A percentile compares a stretch with the other conserved stretches of the same genome.
Conservation (phyloP, 495 filamentous ascomycete species). For the Penicillium malachiteum region DNA sequence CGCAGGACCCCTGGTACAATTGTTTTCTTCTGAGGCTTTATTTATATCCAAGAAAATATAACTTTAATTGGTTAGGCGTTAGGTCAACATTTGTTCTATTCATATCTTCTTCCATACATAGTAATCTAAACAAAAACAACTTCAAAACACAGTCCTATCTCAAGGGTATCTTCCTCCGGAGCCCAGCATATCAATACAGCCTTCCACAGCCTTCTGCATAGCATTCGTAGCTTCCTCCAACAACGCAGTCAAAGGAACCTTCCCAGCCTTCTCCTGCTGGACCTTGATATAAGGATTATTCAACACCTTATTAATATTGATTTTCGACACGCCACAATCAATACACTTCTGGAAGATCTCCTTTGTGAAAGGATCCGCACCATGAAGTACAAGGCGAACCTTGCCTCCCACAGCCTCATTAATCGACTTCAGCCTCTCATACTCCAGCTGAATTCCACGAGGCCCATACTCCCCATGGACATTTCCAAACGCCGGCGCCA, state of each 20-base stretch:
- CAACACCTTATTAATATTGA: conserved; percentile 83
- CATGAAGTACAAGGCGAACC: conserved; percentile 73
- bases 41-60: conserved; percentile 21
- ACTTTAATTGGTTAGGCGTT: conserved; percentile 17
- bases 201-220: conserved; percentile 76
- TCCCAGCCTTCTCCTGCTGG: conserved; percentile 64
- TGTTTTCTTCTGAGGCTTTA: conserved; percentile 7
- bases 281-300: conserved; percentile 67
- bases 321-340: conserved; percentile 67
- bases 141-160: background rate
- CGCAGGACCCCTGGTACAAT: conserved; percentile 6
- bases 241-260: conserved; percentile 63
- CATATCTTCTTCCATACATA: background rate
- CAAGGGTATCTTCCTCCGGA: conserved; percentile 57
- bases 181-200: conserved; percentile 70
- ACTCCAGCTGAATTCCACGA: conserved; percentile 70
- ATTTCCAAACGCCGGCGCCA: conserved; percentile 83
- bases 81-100: background rate
- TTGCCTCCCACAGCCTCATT: conserved; percentile 58
- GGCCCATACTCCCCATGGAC: conserved; percentile 83
- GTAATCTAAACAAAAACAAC: conserved; percentile 5
- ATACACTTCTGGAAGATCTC: conserved; percentile 69
- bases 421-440: conserved; percentile 64
- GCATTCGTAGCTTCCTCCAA: conserved; percentile 69
- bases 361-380: conserved; percentile 71